Evolutionary conservation across 129 eudicot species (phyloP), one percentile per base, ranked within the genome.

Genomic region (Oenanthe sinensis): DNA sequence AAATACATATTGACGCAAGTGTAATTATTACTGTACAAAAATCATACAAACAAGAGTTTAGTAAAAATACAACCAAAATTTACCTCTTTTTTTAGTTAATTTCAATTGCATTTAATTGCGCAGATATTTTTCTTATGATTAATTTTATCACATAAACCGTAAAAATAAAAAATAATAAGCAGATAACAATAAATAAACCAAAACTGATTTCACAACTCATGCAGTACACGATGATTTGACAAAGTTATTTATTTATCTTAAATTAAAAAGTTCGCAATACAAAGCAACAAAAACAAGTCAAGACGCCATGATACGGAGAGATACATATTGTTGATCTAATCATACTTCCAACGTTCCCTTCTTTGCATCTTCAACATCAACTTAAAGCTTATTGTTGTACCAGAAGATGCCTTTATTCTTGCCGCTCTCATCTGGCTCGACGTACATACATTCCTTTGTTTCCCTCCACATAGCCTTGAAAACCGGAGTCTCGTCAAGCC

Each of bases 391-490:
- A 26, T 72, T 72, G 50, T 72, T 72, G 76, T 72, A 72, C 76
- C 76, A 72, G 76, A 79, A 71, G n/a, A 79, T 55, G 17, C 78
- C 78, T 48, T 79, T 79, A 14, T 72, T 72, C 8, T 37, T 14
- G 15, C 33, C 78, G 28, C 33, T 33, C 48, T 79, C 82, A 40
- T 79, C 82, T 1, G 78, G 50, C 49, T 70, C 78, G 8, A 79
- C 82, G 58, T 79, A 79, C 33, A 79, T 37, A 72, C 82, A 79
- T 42, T 79, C 82, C 71, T 71, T 72, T 44, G 77, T 54, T 43
- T 79, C 77, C 71, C 82, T 71, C 77, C 77, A 79, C 77, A 79
- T 70, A 14, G 82, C 82, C 82, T 79, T 79, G 22, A 70, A 24
- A 5, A 79, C 36, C 17, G 82, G 82, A 36, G 82, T 79, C 44